Evolutionary conservation across 495 filamentous ascomycete genomes (phyloP), one percentile per base, ranked within the genome.

Genomic region (Viridothelium virens): DNA sequence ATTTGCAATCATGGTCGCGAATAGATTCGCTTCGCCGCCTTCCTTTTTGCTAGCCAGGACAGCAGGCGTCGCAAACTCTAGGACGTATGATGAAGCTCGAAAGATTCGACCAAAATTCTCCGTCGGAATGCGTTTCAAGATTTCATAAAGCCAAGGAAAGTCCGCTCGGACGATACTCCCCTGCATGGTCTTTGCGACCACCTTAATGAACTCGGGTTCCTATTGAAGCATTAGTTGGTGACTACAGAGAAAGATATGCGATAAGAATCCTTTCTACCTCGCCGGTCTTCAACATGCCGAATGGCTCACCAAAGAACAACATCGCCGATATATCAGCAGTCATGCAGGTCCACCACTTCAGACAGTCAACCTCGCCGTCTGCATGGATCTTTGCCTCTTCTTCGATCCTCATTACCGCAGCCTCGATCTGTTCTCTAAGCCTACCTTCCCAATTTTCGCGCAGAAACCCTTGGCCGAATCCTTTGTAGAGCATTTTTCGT

Each of bases 311-410:
- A 71, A 87, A 88, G 16, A 76, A 80, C 18, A 87, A 71, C 25
- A 84, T 77, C 1, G 78, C 79, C 48, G 85, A 82, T 3, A 85
- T 75, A 64, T 87, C 85, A 0, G 81, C 81, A 11, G 82, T 75
- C 80, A 87, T 79, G 61, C 84, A 83, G 33, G 80, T 66, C 74
- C 76, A 84, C 85, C 85, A 87, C 64, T 82, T 81, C 63, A 78
- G 77, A 0, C 87, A 72, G 72, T 87, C 84, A 1, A 71, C 76
- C 2, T 36, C 14, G 3, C 64, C 61, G 1, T 5, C 50, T 14
- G 12, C 53, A 36, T 59, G 10, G 18, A 36, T 37, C 18, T 18
- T 31, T 1, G 50, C 62, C 14, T 69, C 65, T 31, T 47, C 39
- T 38, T 63, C 14, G 12, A 71, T 73, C 25, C 63, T 50, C 12